Base-by-base conservation (phyloP, 768 basidiomycete genomes). In the Podaxis carcinomalis region DNA sequence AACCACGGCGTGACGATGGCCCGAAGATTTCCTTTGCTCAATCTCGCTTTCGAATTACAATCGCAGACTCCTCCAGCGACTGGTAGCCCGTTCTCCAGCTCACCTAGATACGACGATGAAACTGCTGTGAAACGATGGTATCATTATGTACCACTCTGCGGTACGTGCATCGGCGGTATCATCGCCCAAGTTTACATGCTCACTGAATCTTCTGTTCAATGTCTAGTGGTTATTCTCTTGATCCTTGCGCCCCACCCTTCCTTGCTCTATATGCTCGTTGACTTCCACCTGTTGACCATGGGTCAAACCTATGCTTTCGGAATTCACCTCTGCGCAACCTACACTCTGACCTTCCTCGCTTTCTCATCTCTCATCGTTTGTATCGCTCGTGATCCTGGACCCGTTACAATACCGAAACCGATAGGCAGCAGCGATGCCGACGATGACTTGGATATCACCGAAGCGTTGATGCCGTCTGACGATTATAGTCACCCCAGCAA, bases 211-310 rank as follows among this genome's bases (percentile, higher is more conserved):
- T 37, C 58, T 16, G 42, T 57, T 35, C 23, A 52, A 28, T 58
- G 25, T 59, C 13, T 57, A 75, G 76, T 68, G 35, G 75, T 83
- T 14, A 66, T 92, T 27, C 55, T 79, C 23, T 70, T 91, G 42
- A 82, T 92, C 55, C 69, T 92, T 3, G 80, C 83, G 6, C 90
- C 91, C 7, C 92, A 92, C 39, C 90, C 90, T 1, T 92, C 91
- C 4, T 74, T 87, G 66, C 73, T 92, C 13, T 80, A 83, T 60
- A 74, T 92, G 51, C 82, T 92, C 35, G 77, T 87, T 60, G 80
- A 85, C 63, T 87, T 88, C 67, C 83, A 92, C 68, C 78, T 89
- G 35, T 75, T 77, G 51, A 82, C 82, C 10, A 72, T 85, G 6
- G 73, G 83, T 52, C 73, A 78, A 39, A 77, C 82, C 3, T 49